Base-by-base conservation (phyloP, 2,329 filamentous ascomycete genomes). In the Colletotrichum eleusines region DNA sequence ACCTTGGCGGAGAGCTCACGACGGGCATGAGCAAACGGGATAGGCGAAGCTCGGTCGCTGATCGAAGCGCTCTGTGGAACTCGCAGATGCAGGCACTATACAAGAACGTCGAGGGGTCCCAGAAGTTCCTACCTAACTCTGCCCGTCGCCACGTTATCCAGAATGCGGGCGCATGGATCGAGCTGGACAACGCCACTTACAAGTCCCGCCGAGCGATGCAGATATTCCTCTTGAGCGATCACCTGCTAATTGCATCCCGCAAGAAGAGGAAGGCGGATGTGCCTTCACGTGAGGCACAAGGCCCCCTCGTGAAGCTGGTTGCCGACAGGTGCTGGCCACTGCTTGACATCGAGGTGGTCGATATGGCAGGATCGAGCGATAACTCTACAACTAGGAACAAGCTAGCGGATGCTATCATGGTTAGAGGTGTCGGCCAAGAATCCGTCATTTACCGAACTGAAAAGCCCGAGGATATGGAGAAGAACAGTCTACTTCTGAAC, bases 101-200 rank as follows among this genome's bases (percentile, higher is more conserved):
- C 90, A 98, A 98, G 83, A 93, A 92, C 53, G 94, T 99, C n/a
- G 96, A 98, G 80, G 95, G 95, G 1, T 97, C 95, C 12, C 96
- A 99, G 77, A 98, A 98, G 80, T 99, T 97, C 77, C 84, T 99
- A 14, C 96, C 96, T 18, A 96, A 95, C 65, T 88, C 94, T 26
- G 90, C 93, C 26, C 95, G 95, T n/a, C 91, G 96, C 48, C 97
- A 98, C 79, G 94, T 99, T 55, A 90, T 98, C 2, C 91, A 97
- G 79, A 95, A 98, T 80, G 97, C 94, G 5, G 92, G 94, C 1
- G 89, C 92, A 58, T 99, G 96, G 96, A 93, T 98, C 70, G 95
- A 99, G 82, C 86, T 99, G 72, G 97, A 99, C 81, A 97, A 96
- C 73, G 96, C 96, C 14, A 99, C 96, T 0, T 98, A 97, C 90